A percentile compares a stretch with the other conserved stretches of the same genome.
These are phyloP conservation scores for Malus orientalis DNA, from an alignment of 306 rosid genomes.

Conservation along the genomic window DNA sequence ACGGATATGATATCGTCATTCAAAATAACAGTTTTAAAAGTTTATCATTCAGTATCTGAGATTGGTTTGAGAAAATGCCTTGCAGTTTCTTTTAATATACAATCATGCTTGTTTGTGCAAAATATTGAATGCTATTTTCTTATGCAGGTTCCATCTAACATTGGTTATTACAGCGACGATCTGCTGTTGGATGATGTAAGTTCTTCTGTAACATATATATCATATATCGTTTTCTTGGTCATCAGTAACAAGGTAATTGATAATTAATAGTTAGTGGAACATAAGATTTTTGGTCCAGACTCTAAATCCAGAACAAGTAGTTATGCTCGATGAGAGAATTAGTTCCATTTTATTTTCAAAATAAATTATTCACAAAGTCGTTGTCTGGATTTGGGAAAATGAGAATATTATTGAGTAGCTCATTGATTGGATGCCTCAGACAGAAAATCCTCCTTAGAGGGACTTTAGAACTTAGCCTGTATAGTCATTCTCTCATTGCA, in stretches of 20 bases:
- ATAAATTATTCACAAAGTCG: neutral
- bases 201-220: constrained; percentile 8
- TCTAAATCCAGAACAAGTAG: neutral
- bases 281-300: neutral
- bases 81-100: neutral
- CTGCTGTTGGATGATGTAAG: constrained; percentile 97
- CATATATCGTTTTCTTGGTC: neutral
- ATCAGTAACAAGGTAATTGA: neutral
- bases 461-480: neutral
- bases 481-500: neutral
- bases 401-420: neutral
- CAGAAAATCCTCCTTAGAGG: neutral
- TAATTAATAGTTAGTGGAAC: neutral
- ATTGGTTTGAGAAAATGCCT: neutral
- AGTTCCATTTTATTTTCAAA: neutral
- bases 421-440: neutral
- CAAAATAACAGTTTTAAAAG: neutral
- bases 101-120: neutral
- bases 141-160: constrained; percentile 63
- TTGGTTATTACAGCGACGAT: constrained; percentile 74
- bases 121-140: constrained; percentile 15
- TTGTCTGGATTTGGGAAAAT: neutral
- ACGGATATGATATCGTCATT: neutral
- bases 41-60: neutral
- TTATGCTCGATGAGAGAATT: neutral